A percentile compares a stretch with the other conserved stretches of the same genome.
These are phyloP conservation scores for Metroxylon sagu DNA, from an alignment of 176 grass and related monocot genomes.

Conservation along the genomic window DNA sequence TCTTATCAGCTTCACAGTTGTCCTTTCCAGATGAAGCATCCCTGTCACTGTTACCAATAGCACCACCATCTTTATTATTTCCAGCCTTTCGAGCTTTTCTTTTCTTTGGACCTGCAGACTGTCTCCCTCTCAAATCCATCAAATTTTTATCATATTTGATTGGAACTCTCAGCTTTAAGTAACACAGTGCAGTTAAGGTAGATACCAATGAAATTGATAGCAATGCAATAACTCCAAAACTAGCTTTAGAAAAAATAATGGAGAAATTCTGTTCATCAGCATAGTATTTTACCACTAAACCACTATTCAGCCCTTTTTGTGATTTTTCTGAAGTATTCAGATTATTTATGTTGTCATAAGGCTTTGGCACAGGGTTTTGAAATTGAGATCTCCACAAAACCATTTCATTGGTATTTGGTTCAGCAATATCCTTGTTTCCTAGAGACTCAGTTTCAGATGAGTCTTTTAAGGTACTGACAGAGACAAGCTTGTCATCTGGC, in stretches of 20 bases:
- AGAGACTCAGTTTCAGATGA: too few relatives aligned
- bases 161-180: constrained; percentile 21
- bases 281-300: background rate
- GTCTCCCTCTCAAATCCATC: constrained; percentile 29
- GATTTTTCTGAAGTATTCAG: too few relatives aligned
- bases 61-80: constrained; percentile 9
- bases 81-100: constrained; percentile 59
- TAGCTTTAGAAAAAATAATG: constrained; percentile 19
- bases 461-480: too few relatives aligned
- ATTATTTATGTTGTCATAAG: too few relatives aligned
- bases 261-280: background rate
- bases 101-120: constrained; percentile 53
- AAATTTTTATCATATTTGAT: constrained; percentile 30
- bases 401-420: too few relatives aligned
- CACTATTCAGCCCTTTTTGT: too few relatives aligned
- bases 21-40: constrained; percentile 29
- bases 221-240: constrained; percentile 2
- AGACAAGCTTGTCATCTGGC: too few relatives aligned
- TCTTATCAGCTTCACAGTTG: constrained; percentile 29
- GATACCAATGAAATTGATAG: constrained; percentile 25
- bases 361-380: too few relatives aligned
- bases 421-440: too few relatives aligned
- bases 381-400: too few relatives aligned
- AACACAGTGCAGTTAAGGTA: background rate
- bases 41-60: constrained; percentile 16